phyloP scores from a whole-genome alignment of 306 rosid species.

The Pterocarpus santalinus region DNA sequence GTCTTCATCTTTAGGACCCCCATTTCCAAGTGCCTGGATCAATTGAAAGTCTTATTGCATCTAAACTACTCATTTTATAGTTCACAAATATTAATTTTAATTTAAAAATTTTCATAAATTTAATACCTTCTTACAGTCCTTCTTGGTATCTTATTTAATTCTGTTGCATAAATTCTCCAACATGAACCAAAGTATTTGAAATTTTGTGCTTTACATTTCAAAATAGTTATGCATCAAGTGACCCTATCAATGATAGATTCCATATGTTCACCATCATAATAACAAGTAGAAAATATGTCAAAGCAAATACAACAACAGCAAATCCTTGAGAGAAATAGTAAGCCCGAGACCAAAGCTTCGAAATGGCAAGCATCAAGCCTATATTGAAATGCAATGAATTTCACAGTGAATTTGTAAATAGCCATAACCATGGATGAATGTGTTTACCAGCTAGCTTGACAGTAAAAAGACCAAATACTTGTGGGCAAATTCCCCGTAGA shows the following conservation, averaged over 20 bases:
- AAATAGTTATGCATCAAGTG: no score
- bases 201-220: constrained; percentile 9
- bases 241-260: constrained; percentile 11
- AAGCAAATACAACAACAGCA: neutral
- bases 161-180: constrained; percentile 3
- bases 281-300: constrained; percentile 34
- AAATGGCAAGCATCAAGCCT: neutral
- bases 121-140: neutral
- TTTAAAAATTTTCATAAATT: constrained; percentile 2
- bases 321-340: constrained; percentile 32
- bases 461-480: constrained; percentile 91
- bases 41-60: constrained; percentile 15
- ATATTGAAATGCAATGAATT: constrained; percentile 22
- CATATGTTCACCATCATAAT: constrained; percentile 29
- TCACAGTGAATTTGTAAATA: constrained; percentile 26
- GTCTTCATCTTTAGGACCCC: neutral
- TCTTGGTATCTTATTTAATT: neutral
- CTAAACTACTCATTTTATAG: neutral
- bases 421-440: constrained; percentile 33
- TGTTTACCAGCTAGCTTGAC: constrained; percentile 92
- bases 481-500: constrained; percentile 91
- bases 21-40: constrained; percentile 20
- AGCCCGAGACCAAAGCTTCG: no score
- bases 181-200: constrained; percentile 7
- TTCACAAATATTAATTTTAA: neutral